Evolutionary conservation across 495 filamentous ascomycete genomes (phyloP).

Genomic region (Articulospora tetracladia): DNA sequence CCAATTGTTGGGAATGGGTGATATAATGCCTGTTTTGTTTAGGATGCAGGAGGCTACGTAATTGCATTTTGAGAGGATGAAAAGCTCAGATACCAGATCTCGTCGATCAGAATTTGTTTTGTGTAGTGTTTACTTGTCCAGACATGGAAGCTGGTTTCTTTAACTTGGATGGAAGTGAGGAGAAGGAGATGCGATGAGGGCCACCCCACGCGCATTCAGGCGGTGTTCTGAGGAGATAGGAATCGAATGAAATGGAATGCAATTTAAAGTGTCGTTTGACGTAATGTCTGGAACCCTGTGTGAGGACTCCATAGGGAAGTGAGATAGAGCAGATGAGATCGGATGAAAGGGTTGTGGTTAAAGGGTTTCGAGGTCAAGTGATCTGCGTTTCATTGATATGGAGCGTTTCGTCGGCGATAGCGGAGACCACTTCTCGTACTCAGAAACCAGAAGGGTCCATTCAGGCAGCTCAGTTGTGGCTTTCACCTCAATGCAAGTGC

Average conservation of each 20-base stretch:
- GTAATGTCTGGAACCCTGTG: too few species aligned
- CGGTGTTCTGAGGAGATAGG: neutral
- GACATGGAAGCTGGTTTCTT: too few species aligned
- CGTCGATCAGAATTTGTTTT: constrained; percentile 17
- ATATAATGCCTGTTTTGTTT: neutral
- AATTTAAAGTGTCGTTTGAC: too few species aligned
- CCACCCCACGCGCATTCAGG: neutral
- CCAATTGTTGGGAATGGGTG: neutral
- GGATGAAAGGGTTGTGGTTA: neutral
- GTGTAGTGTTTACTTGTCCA: neutral
- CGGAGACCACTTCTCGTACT: neutral
- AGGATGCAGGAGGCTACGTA: neutral
- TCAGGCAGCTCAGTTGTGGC: too few species aligned
- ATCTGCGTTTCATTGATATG: neutral
- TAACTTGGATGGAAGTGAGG: neutral
- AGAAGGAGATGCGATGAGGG: neutral
- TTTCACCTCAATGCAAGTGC: too few species aligned
- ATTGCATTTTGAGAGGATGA: neutral
- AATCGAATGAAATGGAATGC: neutral
- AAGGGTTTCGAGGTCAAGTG: neutral
- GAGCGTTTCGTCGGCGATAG: neutral
- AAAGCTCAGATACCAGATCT: constrained; percentile 20
- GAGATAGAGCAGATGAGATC: too few species aligned
- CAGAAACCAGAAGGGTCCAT: too few species aligned
- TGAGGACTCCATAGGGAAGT: too few species aligned